Conservation (phyloP, 768 basidiomycete species). For the Boletus reticuloceps region DNA sequence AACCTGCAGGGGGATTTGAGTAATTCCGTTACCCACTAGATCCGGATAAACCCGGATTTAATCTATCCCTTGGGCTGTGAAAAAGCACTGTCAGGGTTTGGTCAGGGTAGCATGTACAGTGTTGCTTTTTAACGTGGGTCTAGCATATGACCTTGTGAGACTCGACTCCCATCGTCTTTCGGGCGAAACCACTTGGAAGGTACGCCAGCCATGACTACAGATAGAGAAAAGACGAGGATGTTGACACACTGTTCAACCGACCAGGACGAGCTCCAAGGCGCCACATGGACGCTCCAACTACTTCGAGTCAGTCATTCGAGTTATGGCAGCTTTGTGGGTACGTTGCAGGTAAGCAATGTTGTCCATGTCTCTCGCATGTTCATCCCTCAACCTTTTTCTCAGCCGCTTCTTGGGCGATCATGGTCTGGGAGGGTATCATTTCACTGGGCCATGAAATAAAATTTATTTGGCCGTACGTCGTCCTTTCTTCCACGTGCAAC, state of each 20-base stretch:
- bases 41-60: too few relatives aligned
- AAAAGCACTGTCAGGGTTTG: too few relatives aligned
- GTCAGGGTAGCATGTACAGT: too few relatives aligned
- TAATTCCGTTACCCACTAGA: too few relatives aligned
- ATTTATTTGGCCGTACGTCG: conserved; percentile 25
- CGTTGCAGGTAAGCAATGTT: conserved; percentile 1
- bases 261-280: background rate
- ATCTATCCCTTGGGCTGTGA: too few relatives aligned
- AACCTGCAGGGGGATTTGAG: too few relatives aligned
- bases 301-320: too few relatives aligned
- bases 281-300: background rate
- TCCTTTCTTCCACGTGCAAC: background rate
- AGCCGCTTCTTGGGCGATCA: conserved; percentile 12
- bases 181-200: too few relatives aligned
- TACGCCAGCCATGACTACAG: too few relatives aligned
- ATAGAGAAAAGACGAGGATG: background rate
- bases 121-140: too few relatives aligned
- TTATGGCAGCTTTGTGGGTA: conserved; percentile 6
- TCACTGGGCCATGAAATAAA: conserved; percentile 16
- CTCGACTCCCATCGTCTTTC: too few relatives aligned
- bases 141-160: too few relatives aligned
- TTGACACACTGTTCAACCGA: background rate
- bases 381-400: background rate
- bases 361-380: background rate
- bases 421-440: conserved; percentile 21